phyloP scores from a whole-genome alignment of 2,329 filamentous ascomycete genomes.

The Zymoseptoria tritici region DNA sequence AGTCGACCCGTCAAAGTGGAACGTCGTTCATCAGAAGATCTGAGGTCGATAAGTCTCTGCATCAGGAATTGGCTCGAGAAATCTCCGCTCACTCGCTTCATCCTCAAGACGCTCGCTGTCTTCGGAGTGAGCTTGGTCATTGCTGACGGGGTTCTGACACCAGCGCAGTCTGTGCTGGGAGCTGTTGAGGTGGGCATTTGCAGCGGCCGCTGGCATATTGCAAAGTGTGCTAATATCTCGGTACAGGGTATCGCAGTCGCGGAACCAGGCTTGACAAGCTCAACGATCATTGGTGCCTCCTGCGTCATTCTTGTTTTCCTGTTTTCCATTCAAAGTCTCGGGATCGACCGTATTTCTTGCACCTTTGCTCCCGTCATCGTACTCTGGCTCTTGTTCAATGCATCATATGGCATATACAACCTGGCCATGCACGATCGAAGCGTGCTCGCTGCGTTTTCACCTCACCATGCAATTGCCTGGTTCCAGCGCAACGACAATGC shows the following conservation, averaged over 20 bases:
- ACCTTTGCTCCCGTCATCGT: constrained; percentile 60
- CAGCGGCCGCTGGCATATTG: background rate
- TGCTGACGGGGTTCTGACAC: constrained; percentile 58
- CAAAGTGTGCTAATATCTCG: background rate
- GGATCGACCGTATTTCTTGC: constrained; percentile 52
- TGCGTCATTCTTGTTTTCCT: constrained; percentile 58
- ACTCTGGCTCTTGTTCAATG: constrained; percentile 57
- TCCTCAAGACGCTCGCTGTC: constrained; percentile 56
- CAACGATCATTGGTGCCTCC: constrained; percentile 54
- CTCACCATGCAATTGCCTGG: constrained; percentile 53
- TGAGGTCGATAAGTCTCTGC: constrained; percentile 44
- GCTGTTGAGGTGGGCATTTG: constrained; percentile 46
- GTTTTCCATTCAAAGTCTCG: constrained; percentile 57
- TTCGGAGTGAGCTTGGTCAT: constrained; percentile 61
- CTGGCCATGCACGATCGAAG: constrained; percentile 38
- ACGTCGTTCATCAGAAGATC: constrained; percentile 49
- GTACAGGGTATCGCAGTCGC: constrained; percentile 44
- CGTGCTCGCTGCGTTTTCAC: constrained; percentile 46
- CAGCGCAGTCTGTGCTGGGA: constrained; percentile 62
- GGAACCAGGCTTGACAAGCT: constrained; percentile 46
- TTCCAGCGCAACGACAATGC: constrained; percentile 51
- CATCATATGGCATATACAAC: constrained; percentile 56
- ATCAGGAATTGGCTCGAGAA: constrained; percentile 53
- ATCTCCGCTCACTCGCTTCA: constrained; percentile 41
- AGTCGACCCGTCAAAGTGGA: constrained; percentile 50